These are phyloP conservation scores for Chimonanthus praecox DNA, from an alignment of 164 flowering plant species.

Conservation along the genomic window DNA sequence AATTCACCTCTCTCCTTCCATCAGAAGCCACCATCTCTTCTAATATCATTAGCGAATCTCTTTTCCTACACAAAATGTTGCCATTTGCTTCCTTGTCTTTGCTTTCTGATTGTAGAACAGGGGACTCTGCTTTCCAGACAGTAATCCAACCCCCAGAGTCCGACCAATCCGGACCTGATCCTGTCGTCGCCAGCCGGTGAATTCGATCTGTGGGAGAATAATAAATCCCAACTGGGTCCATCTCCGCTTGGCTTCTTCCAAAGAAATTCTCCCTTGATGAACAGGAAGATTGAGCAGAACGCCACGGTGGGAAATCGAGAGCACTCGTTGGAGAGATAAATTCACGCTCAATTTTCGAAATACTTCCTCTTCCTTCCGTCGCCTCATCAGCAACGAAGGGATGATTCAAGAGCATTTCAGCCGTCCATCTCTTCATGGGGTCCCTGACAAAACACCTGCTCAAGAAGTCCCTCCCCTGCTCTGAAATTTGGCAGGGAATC, in stretches of 20 bases:
- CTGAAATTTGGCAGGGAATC: too few species aligned
- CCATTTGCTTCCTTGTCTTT: too few species aligned
- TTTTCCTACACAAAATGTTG: neutral
- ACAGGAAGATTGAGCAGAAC: slow-evolving; percentile 4
- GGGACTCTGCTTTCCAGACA: slow-evolving; percentile 14
- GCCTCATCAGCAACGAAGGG: slow-evolving; percentile 33
- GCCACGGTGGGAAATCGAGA: slow-evolving; percentile 24
- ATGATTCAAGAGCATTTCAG: slow-evolving; percentile 25
- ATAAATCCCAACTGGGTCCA: neutral
- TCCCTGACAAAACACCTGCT: too few species aligned
- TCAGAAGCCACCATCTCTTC: slow-evolving; percentile 1
- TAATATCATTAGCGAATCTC: neutral
- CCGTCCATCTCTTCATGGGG: too few species aligned
- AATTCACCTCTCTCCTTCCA: too few species aligned
- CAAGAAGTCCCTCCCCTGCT: too few species aligned
- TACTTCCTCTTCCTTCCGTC: neutral
- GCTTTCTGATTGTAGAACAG: slow-evolving; percentile 3
- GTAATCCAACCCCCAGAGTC: slow-evolving; percentile 22
- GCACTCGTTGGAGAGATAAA: too few species aligned
- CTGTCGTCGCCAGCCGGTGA: slow-evolving; percentile 10
- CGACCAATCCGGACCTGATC: slow-evolving; percentile 24
- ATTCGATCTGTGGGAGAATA: slow-evolving; percentile 20
- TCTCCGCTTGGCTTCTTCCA: neutral
- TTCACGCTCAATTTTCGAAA: too few species aligned
- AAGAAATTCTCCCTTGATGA: neutral